phyloP scores from a whole-genome alignment of 2,329 filamentous ascomycete species.

The Colletotrichum orchidophilum region DNA sequence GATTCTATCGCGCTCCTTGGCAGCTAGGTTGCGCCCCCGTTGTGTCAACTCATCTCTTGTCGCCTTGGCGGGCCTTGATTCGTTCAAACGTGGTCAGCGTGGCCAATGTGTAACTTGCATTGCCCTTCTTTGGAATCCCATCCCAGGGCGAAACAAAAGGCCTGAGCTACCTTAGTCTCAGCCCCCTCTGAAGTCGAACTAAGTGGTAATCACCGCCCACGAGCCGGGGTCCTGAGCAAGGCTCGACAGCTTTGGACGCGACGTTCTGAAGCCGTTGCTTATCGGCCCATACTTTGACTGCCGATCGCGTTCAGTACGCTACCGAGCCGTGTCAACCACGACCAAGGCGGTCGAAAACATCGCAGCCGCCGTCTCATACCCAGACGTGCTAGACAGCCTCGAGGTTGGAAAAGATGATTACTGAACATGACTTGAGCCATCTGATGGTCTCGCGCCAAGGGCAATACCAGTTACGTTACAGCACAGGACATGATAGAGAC shows the following conservation, averaged over 20 bases:
- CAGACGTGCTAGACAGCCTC: not conserved
- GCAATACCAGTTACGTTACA: not conserved
- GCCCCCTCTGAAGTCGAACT: not conserved
- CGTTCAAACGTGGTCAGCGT: not conserved
- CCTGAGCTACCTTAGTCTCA: not conserved
- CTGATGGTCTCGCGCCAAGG: not conserved
- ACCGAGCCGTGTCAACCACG: not conserved
- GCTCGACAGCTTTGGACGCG: not conserved
- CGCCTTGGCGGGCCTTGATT: not conserved
- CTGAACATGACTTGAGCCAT: not conserved
- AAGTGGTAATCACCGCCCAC: not conserved
- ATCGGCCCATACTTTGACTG: conserved; percentile 1
- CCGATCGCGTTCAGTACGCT: not conserved
- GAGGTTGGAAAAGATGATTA: not conserved
- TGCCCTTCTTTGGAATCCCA: not conserved
- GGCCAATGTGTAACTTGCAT: not conserved
- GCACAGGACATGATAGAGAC: not conserved
- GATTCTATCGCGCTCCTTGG: not conserved
- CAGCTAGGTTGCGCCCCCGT: not conserved
- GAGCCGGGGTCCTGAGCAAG: conserved; percentile 2
- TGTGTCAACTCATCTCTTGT: not conserved
- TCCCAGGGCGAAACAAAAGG: conserved; percentile 8
- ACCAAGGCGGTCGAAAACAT: conserved; percentile 8
- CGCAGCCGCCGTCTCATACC: not conserved
- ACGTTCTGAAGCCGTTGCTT: conserved; percentile 7